phyloP scores from a whole-genome alignment of 768 basidiomycete species.

The Rhodotorula paludigena region DNA sequence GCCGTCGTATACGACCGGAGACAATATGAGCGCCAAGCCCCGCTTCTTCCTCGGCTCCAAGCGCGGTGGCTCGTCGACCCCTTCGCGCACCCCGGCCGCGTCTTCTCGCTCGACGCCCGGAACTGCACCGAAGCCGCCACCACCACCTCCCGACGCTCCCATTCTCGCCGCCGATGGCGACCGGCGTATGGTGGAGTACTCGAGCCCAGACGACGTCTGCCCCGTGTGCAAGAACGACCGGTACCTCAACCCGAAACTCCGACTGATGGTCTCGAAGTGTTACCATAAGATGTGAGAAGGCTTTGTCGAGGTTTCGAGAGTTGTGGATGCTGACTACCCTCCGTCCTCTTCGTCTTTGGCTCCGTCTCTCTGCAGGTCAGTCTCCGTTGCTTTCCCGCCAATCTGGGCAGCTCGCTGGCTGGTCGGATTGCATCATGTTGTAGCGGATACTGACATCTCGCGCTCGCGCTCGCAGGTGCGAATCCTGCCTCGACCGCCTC shows the following conservation, averaged over 20 bases:
- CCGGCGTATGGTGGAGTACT: slow-evolving; percentile 15
- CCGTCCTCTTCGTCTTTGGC: neutral
- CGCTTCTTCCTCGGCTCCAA: slow-evolving; percentile 36
- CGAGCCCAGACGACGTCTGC: slow-evolving; percentile 71
- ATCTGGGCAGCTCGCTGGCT: no score
- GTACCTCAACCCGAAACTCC: slow-evolving; percentile 87
- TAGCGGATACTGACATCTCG: neutral
- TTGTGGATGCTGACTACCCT: no score
- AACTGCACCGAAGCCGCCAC: slow-evolving; percentile 19
- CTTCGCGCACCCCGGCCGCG: neutral
- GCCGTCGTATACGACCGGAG: no score
- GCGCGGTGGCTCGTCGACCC: neutral
- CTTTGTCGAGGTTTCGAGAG: no score
- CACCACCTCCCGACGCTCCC: slow-evolving; percentile 2
- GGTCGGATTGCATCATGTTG: neutral
- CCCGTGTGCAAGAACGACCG: slow-evolving; percentile 96
- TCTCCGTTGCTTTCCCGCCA: neutral
- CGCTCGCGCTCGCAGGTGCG: slow-evolving; percentile 71
- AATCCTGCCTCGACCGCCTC: slow-evolving; percentile 92
- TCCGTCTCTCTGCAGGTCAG: neutral
- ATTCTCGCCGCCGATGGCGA: slow-evolving; percentile 13
- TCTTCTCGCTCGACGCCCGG: neutral
- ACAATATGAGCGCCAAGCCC: slow-evolving; percentile 15
- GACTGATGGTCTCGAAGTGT: slow-evolving; percentile 85
- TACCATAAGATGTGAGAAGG: slow-evolving; percentile 88